A percentile compares a stretch with the other conserved stretches of the same genome.
phyloP scores from a whole-genome alignment of 2,329 filamentous ascomycete species.

The Aspergillus tubingensis region DNA sequence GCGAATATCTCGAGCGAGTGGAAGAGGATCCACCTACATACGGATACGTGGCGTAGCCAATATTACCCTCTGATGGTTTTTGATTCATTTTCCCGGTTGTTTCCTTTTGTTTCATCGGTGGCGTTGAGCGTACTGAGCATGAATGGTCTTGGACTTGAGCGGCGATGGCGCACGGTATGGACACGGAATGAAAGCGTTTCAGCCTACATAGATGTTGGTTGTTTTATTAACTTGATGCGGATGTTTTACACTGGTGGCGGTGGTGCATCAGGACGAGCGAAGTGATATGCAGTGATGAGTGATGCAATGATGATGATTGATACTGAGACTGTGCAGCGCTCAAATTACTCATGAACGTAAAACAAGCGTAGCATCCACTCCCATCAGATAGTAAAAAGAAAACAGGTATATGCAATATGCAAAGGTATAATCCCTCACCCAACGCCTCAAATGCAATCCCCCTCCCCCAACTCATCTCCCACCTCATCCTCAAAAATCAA shows the following conservation, averaged over 20 bases:
- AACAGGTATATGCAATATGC: no score
- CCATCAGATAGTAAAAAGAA: no score
- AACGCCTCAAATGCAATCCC: neutral
- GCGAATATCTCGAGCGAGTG: constrained; percentile 54
- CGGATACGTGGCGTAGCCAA: constrained; percentile 44
- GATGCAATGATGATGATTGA: neutral
- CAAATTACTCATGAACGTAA: no score
- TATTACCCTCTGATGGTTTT: neutral
- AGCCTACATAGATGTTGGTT: constrained; percentile 11
- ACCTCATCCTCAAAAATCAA: constrained; percentile 4
- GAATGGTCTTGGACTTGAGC: constrained; percentile 25
- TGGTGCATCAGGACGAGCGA: no score
- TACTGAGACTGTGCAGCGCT: no score
- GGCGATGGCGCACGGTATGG: constrained; percentile 21
- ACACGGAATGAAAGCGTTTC: constrained; percentile 2
- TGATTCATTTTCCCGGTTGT: neutral
- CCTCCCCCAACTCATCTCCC: neutral
- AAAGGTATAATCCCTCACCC: neutral
- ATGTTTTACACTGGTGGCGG: neutral
- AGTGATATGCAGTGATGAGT: neutral
- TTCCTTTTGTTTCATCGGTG: neutral
- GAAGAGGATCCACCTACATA: constrained; percentile 48
- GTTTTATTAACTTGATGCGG: neutral
- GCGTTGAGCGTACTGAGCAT: neutral
- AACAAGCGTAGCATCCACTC: no score